Conservation (phyloP, 2,329 filamentous ascomycete species). For the Trichoderma sp. region DNA sequence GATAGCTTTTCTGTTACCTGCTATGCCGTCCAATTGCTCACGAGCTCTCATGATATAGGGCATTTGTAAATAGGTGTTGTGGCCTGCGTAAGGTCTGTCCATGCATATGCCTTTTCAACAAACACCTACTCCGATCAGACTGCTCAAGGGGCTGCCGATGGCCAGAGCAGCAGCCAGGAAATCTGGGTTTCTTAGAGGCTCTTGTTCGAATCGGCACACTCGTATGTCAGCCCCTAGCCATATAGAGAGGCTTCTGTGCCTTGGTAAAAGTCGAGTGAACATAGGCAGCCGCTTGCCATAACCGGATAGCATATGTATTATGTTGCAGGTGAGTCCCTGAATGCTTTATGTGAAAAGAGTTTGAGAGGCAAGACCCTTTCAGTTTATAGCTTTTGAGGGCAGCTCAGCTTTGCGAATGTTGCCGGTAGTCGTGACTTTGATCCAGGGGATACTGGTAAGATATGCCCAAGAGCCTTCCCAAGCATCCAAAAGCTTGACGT, state of each 20-base stretch:
- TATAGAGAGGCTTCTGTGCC: not conserved
- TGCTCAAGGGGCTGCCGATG: not conserved
- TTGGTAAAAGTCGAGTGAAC: not conserved
- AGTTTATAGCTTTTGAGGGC: constrained; percentile 55
- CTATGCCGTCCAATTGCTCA: not conserved
- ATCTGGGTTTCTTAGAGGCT: not conserved
- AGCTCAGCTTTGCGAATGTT: constrained; percentile 68
- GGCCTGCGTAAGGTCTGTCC: not conserved
- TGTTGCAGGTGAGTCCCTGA: not conserved
- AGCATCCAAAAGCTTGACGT: constrained; percentile 60
- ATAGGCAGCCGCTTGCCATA: not conserved
- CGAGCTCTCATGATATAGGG: not conserved
- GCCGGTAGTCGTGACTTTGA: constrained; percentile 67
- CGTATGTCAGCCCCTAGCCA: not conserved
- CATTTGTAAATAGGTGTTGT: not conserved
- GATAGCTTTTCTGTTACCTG: not conserved
- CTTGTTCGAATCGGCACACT: not conserved
- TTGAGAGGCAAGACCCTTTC: not conserved
- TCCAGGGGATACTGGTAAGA: constrained; percentile 72
- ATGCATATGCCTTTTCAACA: not conserved
- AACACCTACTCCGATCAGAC: not conserved
- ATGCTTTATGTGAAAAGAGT: not conserved
- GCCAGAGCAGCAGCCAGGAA: not conserved
- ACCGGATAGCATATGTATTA: not conserved
- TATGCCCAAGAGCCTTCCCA: constrained; percentile 87